A percentile compares a stretch with the other conserved stretches of the same genome.
phyloP scores from a whole-genome alignment of 306 rosid genomes.

The Lupinus albus region DNA sequence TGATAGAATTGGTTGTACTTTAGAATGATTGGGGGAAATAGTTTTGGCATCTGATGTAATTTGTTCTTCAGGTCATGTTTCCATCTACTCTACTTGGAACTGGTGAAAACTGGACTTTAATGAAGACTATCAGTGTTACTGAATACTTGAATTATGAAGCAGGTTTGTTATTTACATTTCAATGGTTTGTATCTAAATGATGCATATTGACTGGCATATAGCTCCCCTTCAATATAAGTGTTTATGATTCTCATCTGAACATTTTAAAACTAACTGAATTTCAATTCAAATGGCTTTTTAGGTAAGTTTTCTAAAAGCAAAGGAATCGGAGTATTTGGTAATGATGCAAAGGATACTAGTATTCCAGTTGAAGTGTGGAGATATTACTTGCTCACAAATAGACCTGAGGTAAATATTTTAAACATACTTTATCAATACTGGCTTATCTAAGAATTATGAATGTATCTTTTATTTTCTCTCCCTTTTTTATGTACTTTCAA shows the following conservation, averaged over 20 bases:
- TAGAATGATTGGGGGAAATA: slow-evolving; percentile 13
- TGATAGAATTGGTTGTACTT: slow-evolving; percentile 14
- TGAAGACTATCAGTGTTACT: slow-evolving; percentile 97
- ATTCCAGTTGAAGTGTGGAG: slow-evolving; percentile 98
- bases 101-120: slow-evolving; percentile 86
- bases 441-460: slow-evolving; percentile 7
- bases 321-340: slow-evolving; percentile 94
- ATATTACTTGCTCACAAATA: slow-evolving; percentile 89
- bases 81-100: slow-evolving; percentile 94
- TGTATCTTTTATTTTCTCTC: slow-evolving; percentile 20
- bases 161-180: slow-evolving; percentile 49
- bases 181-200: not conserved
- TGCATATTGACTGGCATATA: slow-evolving; percentile 12
- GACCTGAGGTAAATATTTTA: slow-evolving; percentile 81
- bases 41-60: slow-evolving; percentile 25
- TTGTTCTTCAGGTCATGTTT: slow-evolving; percentile 82
- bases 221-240: slow-evolving; percentile 6
- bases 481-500: slow-evolving; percentile 30
- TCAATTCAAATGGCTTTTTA: slow-evolving; percentile 32
- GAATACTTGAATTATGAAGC: slow-evolving; percentile 95
- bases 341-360: slow-evolving; percentile 88
- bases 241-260: slow-evolving; percentile 26
- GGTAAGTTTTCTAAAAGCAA: slow-evolving; percentile 97
- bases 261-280: slow-evolving; percentile 17
- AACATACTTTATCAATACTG: not conserved